These are phyloP conservation scores for Azolla pinnata DNA, from an alignment of 75 land plant genomes.

Conservation along the genomic window DNA sequence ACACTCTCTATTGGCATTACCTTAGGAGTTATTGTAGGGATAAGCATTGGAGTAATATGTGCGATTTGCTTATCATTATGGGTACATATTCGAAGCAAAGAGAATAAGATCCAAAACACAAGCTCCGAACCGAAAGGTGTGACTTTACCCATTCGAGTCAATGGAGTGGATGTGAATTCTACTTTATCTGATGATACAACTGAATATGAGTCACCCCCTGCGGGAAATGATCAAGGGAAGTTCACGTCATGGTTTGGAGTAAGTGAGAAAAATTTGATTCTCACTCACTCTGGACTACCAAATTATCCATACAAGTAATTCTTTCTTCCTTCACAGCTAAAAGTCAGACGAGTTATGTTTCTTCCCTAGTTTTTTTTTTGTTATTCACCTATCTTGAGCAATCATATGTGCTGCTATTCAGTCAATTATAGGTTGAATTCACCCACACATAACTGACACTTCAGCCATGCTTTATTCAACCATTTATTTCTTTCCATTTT, in stretches of 20 bases:
- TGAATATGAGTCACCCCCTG: constrained; percentile 53
- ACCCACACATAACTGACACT: too few species aligned
- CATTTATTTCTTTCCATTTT: too few species aligned
- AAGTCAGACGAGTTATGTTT: too few species aligned
- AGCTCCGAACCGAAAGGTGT: constrained; percentile 24
- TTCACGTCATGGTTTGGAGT: constrained; percentile 32
- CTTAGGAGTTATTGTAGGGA: constrained; percentile 57
- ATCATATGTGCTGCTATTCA: too few species aligned
- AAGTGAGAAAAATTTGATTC: constrained; percentile 32
- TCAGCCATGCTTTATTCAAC: too few species aligned
- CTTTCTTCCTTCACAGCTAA: too few species aligned
- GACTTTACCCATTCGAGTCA: constrained; percentile 45
- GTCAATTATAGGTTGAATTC: too few species aligned
- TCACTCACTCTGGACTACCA: constrained; percentile 55
- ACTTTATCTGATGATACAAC: constrained; percentile 48
- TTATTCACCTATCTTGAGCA: too few species aligned
- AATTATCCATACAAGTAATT: constrained; percentile 61
- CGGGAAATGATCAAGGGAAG: constrained; percentile 13
- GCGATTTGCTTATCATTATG: constrained; percentile 45
- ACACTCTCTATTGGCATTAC: constrained; percentile 28
- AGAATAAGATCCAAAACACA: constrained; percentile 9
- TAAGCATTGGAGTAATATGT: constrained; percentile 51
- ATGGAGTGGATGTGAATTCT: constrained; percentile 47
- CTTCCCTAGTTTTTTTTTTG: too few species aligned
- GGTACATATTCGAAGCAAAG: constrained; percentile 41